A percentile compares a stretch with the other conserved stretches of the same genome.
Evolutionary conservation across 768 basidiomycete genomes (phyloP).

Genomic region (Boletus insuetus): DNA sequence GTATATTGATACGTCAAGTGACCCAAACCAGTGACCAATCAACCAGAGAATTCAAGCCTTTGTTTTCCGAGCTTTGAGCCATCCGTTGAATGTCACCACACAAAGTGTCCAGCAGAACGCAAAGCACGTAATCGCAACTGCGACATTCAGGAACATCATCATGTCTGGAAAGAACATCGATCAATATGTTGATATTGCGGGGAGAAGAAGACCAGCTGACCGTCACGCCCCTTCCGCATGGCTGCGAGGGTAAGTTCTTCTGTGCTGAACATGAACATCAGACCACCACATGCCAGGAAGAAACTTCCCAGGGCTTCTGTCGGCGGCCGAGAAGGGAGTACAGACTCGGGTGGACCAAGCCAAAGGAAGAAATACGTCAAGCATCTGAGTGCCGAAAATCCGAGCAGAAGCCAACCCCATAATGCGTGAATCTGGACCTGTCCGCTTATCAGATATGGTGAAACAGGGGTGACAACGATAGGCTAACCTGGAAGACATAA

Average conservation of each 20-base stretch:
- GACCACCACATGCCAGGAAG: slow-evolving; percentile 82
- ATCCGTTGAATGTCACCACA: slow-evolving; percentile 80
- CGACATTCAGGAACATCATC: slow-evolving; percentile 86
- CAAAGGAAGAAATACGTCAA: slow-evolving; percentile 95
- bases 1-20: too few species aligned
- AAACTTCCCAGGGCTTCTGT: slow-evolving; percentile 90
- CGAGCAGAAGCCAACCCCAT: slow-evolving; percentile 87
- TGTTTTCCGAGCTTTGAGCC: slow-evolving; percentile 52
- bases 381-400: slow-evolving; percentile 75
- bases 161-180: slow-evolving; percentile 47
- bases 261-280: slow-evolving; percentile 86
- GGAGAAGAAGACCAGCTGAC: slow-evolving; percentile 36
- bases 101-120: slow-evolving; percentile 81
- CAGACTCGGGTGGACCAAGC: slow-evolving; percentile 77
- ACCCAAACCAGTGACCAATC: not conserved
- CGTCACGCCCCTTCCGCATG: slow-evolving; percentile 87
- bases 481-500: slow-evolving; percentile 80
- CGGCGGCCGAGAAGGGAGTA: slow-evolving; percentile 89
- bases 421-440: slow-evolving; percentile 86
- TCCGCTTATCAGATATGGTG: slow-evolving; percentile 5
- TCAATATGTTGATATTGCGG: slow-evolving; percentile 2
- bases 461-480: not conserved
- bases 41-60: slow-evolving; percentile 7
- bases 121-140: slow-evolving; percentile 82
- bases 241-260: slow-evolving; percentile 89